Evolutionary conservation across 352 stramenopile genomes (phyloP), one percentile per base, ranked within the genome.

Genomic region (Phytophthora colocasiae): DNA sequence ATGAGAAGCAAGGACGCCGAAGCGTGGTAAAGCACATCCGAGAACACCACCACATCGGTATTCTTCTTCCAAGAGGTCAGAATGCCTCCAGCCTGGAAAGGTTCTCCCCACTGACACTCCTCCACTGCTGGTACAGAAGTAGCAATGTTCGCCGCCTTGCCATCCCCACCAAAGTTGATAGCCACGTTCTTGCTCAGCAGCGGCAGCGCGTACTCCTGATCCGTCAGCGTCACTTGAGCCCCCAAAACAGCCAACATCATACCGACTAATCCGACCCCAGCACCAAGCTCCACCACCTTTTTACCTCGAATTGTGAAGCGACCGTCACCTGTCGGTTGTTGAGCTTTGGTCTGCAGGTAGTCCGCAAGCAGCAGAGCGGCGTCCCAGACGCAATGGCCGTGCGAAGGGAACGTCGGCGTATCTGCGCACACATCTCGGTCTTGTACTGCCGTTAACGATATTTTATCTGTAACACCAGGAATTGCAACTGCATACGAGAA

Each of bases 341-440:
- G 51, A 8, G 43, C 66, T 32, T 66, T 55, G 5, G 36, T 43
- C 47, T 87, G 79, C 31, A 85, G 49, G 58, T 82, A 85, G 40
- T 84, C 76, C 32, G 79, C 71, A 7, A 87, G 64, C 27, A 85
- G 62, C 50, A 87, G 26, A 2, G 76, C 76, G n/a, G 79, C 79
- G 55, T 87, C 79, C 79, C 79, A 87, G 26, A 87, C 78, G 52
- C 76, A 85, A 43, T 87, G 75, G 24, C 78, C 78, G 34, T 87
- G 78, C 55, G 78, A 87, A 32, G 78, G 73, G 45, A 80, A 84
- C 24, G 36, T 56, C 15, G 67, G 76, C 7, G 63, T 73, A 12
- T 73, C 76, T 40, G 56, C 32, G 49, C 76, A 84, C 5, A 77
- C 40, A 6, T 69, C 60, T 27, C 66, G 72, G 62, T 80, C 70